phyloP scores from a whole-genome alignment of 2,329 filamentous ascomycete genomes.

The Lecanoromycetidae sp. region DNA sequence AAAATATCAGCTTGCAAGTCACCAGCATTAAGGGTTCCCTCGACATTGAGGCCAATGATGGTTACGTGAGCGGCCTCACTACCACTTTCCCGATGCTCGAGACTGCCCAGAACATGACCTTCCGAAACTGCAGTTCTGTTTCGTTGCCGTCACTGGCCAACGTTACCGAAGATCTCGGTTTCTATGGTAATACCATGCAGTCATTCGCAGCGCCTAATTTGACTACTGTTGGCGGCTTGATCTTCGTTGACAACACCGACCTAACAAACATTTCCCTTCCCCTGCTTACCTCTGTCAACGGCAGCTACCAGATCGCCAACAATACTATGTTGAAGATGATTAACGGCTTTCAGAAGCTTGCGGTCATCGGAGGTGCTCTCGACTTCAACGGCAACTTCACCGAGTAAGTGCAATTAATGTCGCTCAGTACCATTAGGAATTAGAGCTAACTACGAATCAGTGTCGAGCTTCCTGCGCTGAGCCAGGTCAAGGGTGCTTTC shows the following conservation, averaged over 20 bases:
- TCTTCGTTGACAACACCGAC: constrained; percentile 44
- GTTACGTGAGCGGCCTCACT: constrained; percentile 41
- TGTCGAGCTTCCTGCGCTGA: constrained; percentile 54
- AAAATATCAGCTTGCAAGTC: constrained; percentile 63
- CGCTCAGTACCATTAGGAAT: not conserved
- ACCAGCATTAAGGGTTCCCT: constrained; percentile 60
- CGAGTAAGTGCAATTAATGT: constrained; percentile 47
- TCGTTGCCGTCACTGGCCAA: constrained; percentile 57
- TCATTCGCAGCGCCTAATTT: constrained; percentile 36
- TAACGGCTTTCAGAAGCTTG: constrained; percentile 54
- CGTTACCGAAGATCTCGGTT: constrained; percentile 69
- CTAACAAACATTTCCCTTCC: constrained; percentile 45
- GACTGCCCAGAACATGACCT: constrained; percentile 67
- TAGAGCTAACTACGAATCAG: constrained; percentile 34
- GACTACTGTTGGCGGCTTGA: constrained; percentile 36
- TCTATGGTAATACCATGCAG: constrained; percentile 58
- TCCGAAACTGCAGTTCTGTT: constrained; percentile 67
- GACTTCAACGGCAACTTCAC: constrained; percentile 76
- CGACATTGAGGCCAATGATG: constrained; percentile 61
- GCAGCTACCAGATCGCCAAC: constrained; percentile 69
- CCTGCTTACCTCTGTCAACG: constrained; percentile 15
- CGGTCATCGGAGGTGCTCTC: constrained; percentile 64
- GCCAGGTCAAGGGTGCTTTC: constrained; percentile 59
- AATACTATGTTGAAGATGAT: constrained; percentile 63
- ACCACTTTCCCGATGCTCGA: constrained; percentile 67